These are phyloP conservation scores for Malassezia slooffiae DNA, from an alignment of 1,284 basidiomycete genomes.

Conservation along the genomic window DNA sequence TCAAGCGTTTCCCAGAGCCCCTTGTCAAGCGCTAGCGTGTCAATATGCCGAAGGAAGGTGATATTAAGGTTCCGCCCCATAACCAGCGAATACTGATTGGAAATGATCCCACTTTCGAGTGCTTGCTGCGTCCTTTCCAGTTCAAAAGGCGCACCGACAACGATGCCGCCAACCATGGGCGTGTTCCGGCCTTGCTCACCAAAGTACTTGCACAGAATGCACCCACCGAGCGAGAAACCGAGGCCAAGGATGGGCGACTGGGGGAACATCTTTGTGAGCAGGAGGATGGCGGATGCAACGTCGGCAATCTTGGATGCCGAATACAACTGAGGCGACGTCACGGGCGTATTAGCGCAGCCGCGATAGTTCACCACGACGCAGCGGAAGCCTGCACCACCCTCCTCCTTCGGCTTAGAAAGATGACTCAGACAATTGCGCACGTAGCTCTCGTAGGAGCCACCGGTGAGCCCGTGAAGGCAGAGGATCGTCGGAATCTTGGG, in stretches of 20 bases:
- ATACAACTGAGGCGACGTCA: constrained; percentile 64
- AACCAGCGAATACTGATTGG: constrained; percentile 65
- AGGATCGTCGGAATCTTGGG: constrained; percentile 33
- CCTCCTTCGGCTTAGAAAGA: constrained; percentile 26
- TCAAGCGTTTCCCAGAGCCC: constrained; percentile 26
- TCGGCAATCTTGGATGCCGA: constrained; percentile 71
- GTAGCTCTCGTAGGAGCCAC: constrained; percentile 41
- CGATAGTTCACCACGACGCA: constrained; percentile 53
- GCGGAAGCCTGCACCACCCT: constrained; percentile 55
- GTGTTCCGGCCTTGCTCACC: constrained; percentile 71
- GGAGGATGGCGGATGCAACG: constrained; percentile 66
- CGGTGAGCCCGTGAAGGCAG: constrained; percentile 40
- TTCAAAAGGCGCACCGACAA: constrained; percentile 73
- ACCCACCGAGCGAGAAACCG: constrained; percentile 88
- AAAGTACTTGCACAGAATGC: constrained; percentile 79
- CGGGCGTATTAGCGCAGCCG: constrained; percentile 78
- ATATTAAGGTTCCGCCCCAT: constrained; percentile 66
- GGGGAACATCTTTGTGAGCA: constrained; percentile 65
- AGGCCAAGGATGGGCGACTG: constrained; percentile 70
- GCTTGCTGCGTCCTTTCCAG: constrained; percentile 50
- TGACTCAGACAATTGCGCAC: constrained; percentile 34
- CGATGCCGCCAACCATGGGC: constrained; percentile 60
- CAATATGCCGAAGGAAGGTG: constrained; percentile 25
- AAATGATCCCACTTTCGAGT: constrained; percentile 55
- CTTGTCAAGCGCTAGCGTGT: constrained; percentile 29